These are phyloP conservation scores for Trebouxia sp. DNA, from an alignment of 139 green algal genomes.

Conservation along the genomic window DNA sequence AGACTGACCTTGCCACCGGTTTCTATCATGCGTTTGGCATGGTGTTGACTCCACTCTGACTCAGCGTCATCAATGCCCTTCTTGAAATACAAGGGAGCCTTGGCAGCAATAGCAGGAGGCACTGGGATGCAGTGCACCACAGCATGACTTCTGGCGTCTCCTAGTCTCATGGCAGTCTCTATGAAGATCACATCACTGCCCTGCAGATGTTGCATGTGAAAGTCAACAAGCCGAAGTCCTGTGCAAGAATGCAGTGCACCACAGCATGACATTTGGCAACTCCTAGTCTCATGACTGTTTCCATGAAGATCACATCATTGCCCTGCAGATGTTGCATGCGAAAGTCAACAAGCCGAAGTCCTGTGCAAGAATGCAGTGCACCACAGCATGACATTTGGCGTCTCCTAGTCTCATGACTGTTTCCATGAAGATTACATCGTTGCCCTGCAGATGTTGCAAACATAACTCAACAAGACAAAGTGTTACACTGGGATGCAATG, in stretches of 20 bases:
- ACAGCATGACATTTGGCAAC: no score
- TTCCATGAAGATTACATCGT: constrained; percentile 88
- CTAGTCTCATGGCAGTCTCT: constrained; percentile 82
- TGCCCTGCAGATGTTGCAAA: constrained; percentile 53
- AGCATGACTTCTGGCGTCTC: constrained; percentile 63
- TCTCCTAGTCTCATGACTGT: constrained; percentile 71
- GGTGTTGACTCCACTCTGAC: constrained; percentile 91
- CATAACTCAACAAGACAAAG: no score
- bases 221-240: no score
- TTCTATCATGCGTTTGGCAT: constrained; percentile 89
- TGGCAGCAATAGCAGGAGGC: constrained; percentile 35
- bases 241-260: no score
- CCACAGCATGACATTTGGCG: constrained; percentile 67
- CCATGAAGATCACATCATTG: constrained; percentile 35
- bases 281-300: constrained; percentile 78
- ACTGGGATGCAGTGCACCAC: constrained; percentile 88
- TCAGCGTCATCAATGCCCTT: constrained; percentile 88
- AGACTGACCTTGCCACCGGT: constrained; percentile 73
- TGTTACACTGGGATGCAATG: no score
- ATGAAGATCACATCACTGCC: constrained; percentile 82
- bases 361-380: constrained; percentile 91
- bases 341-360: no score
- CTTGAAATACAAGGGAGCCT: constrained; percentile 71
- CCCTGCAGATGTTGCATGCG: not conserved
- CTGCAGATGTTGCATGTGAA: no score